Conservation (phyloP, 805 yeast species). For the Wickerhamiella sergipiensis region DNA sequence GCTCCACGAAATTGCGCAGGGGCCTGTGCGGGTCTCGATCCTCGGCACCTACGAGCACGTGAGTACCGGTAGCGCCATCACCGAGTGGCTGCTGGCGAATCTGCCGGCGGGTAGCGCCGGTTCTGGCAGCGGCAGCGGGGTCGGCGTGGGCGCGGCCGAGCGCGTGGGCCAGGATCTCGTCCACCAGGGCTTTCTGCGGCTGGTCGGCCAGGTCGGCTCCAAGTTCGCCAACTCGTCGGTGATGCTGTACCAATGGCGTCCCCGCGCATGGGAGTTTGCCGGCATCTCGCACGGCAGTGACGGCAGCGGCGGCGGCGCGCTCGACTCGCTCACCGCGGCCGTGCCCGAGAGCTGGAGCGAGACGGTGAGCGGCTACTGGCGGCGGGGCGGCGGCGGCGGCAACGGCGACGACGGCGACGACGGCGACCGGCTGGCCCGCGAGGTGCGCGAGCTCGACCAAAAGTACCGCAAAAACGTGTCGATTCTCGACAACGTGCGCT, state of each 20-base stretch:
- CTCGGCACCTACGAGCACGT: slow-evolving; percentile 54
- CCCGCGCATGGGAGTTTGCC: slow-evolving; percentile 46
- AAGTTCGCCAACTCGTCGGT: slow-evolving; percentile 62
- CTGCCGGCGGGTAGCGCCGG: too few relatives aligned
- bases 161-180: slow-evolving; percentile 60
- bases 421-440: slow-evolving; percentile 38
- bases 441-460: slow-evolving; percentile 44
- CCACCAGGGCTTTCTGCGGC: slow-evolving; percentile 41
- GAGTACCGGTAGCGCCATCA: slow-evolving; percentile 46
- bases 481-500: slow-evolving; percentile 50
- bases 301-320: background rate
- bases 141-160: slow-evolving; percentile 48
- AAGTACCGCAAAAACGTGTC: slow-evolving; percentile 41
- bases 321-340: slow-evolving; percentile 4
- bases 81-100: slow-evolving; percentile 43
- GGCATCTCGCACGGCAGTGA: slow-evolving; percentile 17
- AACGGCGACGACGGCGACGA: slow-evolving; percentile 39
- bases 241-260: slow-evolving; percentile 71
- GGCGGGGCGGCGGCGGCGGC: slow-evolving; percentile 14
- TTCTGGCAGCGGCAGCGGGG: too few relatives aligned
- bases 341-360: slow-evolving; percentile 8
- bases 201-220: slow-evolving; percentile 47
- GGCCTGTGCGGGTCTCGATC: slow-evolving; percentile 47
- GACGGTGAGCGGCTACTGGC: slow-evolving; percentile 3
- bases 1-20: slow-evolving; percentile 38